A percentile compares a stretch with the other conserved stretches of the same genome.
These are phyloP conservation scores for Candida anutae DNA, from an alignment of 1,139 yeast species.

Conservation along the genomic window DNA sequence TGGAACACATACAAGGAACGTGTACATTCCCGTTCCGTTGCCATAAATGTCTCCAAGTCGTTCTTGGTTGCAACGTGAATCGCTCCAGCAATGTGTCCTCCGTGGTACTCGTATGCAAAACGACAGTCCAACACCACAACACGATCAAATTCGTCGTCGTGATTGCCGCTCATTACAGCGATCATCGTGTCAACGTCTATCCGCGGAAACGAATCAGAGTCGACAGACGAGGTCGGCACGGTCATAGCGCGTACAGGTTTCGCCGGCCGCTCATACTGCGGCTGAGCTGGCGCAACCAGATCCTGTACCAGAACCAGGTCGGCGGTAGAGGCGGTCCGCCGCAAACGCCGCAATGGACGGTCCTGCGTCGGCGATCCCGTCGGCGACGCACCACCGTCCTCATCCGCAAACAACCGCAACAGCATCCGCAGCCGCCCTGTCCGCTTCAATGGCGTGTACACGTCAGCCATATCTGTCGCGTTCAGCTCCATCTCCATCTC, in stretches of 20 bases:
- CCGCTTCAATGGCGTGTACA: too few species aligned
- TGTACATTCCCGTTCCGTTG: conserved; percentile 13
- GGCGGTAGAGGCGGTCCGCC: too few species aligned
- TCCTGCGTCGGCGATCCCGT: neutral
- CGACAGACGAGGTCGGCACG: conserved; percentile 39
- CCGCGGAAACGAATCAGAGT: conserved; percentile 67
- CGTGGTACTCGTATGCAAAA: conserved; percentile 82
- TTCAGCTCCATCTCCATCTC: too few species aligned
- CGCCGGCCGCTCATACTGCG: conserved; percentile 3
- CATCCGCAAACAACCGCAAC: too few species aligned
- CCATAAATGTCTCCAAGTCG: conserved; percentile 49
- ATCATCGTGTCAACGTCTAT: conserved; percentile 61
- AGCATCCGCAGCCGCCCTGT: too few species aligned
- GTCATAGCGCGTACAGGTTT: conserved; percentile 6
- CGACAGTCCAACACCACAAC: conserved; percentile 75
- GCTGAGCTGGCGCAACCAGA: too few species aligned
- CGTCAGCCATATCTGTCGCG: too few species aligned
- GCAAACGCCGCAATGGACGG: neutral
- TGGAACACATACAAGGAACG: conserved; percentile 67
- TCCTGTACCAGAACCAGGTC: too few species aligned
- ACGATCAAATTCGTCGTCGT: conserved; percentile 49
- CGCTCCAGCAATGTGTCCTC: conserved; percentile 89
- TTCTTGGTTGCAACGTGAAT: conserved; percentile 67
- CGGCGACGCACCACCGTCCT: too few species aligned
- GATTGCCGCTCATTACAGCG: conserved; percentile 52